phyloP scores from a whole-genome alignment of 73 alveolate species.

The Symbiodinium pilosum region DNA sequence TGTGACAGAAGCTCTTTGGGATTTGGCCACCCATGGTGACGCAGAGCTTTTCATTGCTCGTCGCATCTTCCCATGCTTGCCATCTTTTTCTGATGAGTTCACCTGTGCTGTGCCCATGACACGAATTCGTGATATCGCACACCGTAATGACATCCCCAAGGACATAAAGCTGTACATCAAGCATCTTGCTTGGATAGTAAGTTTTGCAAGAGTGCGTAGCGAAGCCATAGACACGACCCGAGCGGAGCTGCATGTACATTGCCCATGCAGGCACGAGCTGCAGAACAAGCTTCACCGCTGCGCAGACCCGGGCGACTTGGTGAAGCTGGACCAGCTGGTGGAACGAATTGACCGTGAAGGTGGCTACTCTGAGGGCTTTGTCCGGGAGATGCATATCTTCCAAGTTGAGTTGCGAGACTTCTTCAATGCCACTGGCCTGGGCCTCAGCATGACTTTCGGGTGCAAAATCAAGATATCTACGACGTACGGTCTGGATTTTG shows the following conservation, averaged over 20 bases:
- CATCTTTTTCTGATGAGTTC: slow-evolving; percentile 98
- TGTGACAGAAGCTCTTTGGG: slow-evolving; percentile 96
- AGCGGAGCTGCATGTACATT: too few species aligned
- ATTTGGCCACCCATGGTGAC: slow-evolving; percentile 91
- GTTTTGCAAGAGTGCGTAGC: too few species aligned
- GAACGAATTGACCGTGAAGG: slow-evolving; percentile 96
- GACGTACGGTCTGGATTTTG: too few species aligned
- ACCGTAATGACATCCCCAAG: slow-evolving; percentile 98
- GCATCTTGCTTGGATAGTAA: too few species aligned
- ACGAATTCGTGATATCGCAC: slow-evolving; percentile 99
- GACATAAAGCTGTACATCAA: slow-evolving; percentile 37
- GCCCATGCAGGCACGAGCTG: slow-evolving; percentile 96
- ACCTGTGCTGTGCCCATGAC: slow-evolving; percentile 98
- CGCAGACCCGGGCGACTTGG: slow-evolving; percentile 98
- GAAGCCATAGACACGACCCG: too few species aligned
- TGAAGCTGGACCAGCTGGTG: slow-evolving; percentile 97
- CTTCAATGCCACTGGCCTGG: slow-evolving; percentile 97
- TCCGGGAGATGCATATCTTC: slow-evolving; percentile 96
- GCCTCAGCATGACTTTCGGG: background rate
- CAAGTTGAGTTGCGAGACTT: slow-evolving; percentile 97
- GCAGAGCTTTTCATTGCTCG: slow-evolving; percentile 97
- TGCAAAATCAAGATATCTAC: too few species aligned
- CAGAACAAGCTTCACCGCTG: slow-evolving; percentile 99
- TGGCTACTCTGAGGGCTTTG: slow-evolving; percentile 97
- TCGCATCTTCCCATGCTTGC: slow-evolving; percentile 97